Evolutionary conservation across 2,329 filamentous ascomycete genomes (phyloP).

Genomic region (Paracoccidioides lutzii): DNA sequence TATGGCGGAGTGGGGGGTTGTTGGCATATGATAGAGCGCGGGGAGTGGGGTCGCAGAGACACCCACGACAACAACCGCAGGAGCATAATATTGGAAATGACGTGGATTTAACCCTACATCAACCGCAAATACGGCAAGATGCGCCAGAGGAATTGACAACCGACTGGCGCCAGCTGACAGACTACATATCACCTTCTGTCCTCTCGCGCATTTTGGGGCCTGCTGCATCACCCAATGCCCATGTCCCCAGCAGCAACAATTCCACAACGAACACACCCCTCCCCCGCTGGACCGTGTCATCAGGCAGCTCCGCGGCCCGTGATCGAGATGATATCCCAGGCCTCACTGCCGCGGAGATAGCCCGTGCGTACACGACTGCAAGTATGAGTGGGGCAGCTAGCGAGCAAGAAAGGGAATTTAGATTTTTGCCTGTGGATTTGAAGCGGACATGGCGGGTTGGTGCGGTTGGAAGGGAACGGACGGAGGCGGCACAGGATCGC

Average conservation of each 20-base stretch:
- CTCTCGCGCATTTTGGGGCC: conserved; percentile 39
- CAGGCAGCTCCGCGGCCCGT: conserved; percentile 42
- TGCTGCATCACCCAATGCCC: background rate
- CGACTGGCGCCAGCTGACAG: conserved; percentile 44
- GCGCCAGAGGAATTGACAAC: conserved; percentile 23
- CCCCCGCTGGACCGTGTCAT: conserved; percentile 41
- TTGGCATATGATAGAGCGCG: conserved; percentile 27
- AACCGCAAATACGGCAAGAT: conserved; percentile 14
- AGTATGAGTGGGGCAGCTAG: conserved; percentile 11
- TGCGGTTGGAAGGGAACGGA: conserved; percentile 49
- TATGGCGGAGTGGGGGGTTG: conserved; percentile 41
- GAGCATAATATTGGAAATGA: conserved; percentile 16
- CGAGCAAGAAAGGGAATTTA: conserved; percentile 36
- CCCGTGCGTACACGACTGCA: background rate
- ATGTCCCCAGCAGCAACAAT: background rate
- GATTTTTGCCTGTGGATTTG: conserved; percentile 46
- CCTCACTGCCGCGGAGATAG: conserved; percentile 23
- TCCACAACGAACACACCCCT: background rate
- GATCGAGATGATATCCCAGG: conserved; percentile 51
- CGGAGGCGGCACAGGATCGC: conserved; percentile 48
- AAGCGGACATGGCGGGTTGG: conserved; percentile 50
- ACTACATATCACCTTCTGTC: conserved; percentile 36
- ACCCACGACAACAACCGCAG: conserved; percentile 11
- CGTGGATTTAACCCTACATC: background rate
- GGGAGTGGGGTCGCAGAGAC: conserved; percentile 11